phyloP scores from a whole-genome alignment of 2,329 filamentous ascomycete genomes.

The Phaeosphaeriaceae sp. region DNA sequence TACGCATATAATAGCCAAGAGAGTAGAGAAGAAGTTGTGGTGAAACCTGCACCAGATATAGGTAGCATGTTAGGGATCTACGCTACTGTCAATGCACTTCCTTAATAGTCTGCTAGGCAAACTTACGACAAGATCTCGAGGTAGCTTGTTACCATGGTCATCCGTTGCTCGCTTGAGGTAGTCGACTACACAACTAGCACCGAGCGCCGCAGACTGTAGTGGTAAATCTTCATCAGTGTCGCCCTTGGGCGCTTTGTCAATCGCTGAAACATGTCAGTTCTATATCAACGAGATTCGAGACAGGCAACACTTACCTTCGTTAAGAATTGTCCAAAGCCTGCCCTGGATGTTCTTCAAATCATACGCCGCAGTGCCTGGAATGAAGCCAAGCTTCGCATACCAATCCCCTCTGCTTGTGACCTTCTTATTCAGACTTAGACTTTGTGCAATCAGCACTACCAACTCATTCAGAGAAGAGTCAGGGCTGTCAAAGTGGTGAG shows the following conservation, averaged over 20 bases:
- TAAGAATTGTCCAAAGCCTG: slow-evolving; percentile 8
- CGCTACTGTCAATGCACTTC: background rate
- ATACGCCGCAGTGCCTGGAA: slow-evolving; percentile 13
- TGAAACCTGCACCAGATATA: slow-evolving; percentile 24
- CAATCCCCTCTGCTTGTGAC: slow-evolving; percentile 14
- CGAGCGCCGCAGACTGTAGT: slow-evolving; percentile 45
- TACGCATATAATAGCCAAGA: slow-evolving; percentile 25
- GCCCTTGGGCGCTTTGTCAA: slow-evolving; percentile 15
- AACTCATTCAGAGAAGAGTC: slow-evolving; percentile 13
- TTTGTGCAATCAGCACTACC: slow-evolving; percentile 14
- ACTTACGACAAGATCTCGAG: slow-evolving; percentile 11
- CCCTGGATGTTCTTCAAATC: slow-evolving; percentile 10
- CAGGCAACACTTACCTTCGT: background rate
- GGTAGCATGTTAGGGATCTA: slow-evolving; percentile 18
- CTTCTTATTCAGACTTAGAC: slow-evolving; percentile 18
- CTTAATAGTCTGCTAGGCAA: no score
- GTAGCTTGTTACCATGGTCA: slow-evolving; percentile 30
- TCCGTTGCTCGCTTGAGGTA: slow-evolving; percentile 28
- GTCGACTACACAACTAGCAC: slow-evolving; percentile 36
- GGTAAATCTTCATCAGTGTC: slow-evolving; percentile 21
- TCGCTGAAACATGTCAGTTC: slow-evolving; percentile 1
- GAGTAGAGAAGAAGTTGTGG: slow-evolving; percentile 29
- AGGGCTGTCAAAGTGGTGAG: slow-evolving; percentile 14
- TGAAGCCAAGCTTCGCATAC: slow-evolving; percentile 15
- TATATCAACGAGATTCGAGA: background rate